Evolutionary conservation across 495 filamentous ascomycete species (phyloP), one percentile per base, ranked within the genome.

Genomic region (Trichoderma gamsii): DNA sequence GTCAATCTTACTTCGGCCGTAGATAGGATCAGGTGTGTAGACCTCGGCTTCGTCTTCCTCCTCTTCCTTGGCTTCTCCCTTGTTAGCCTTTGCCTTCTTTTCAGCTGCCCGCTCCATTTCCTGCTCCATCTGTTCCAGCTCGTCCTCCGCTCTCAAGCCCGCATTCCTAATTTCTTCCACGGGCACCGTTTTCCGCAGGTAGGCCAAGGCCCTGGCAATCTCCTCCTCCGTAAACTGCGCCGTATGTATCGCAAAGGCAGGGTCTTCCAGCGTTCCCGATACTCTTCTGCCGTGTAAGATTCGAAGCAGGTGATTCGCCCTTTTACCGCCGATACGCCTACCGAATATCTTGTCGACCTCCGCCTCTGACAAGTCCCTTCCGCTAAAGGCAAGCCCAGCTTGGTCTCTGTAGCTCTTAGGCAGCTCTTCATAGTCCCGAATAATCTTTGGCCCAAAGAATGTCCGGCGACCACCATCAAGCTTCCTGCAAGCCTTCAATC

Each of bases 261-360:
- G 84, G 77, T 81, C 82, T 51, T 92, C 88, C 11, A 94, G 81
- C 0, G 91, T 92, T 23, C 93, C 93, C 13, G 86, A 84, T 15
- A 91, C 79, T 25, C 93, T 87, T 61, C 91, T 86, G 32, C 85
- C 86, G 72, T 97, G 91, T 2, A 96, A 78, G 41, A 91, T 83
- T 35, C 79, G 78, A 6, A 97, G 77, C 18, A 93, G 77, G 29
- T 80, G 79, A 72, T 93, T 93, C 63, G 86, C 93, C 25, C 79
- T 72, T 3, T 74, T 69, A 1, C 78, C 76, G 27, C 80, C 73
- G 27, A 90, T 72, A 13, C 79, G 76, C 0, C 77, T 72, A 1
- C 87, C 86, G 70, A 96, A 94, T 4, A 95, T 84, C 13, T 69
- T 63, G 11, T 82, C 77, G n/a, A 91, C 81, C 59, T 91, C 85